A percentile compares a stretch with the other conserved stretches of the same genome.
These are phyloP conservation scores for Ascochyta viciae-villosae DNA, from an alignment of 2,329 filamentous ascomycete species.

Conservation along the genomic window DNA sequence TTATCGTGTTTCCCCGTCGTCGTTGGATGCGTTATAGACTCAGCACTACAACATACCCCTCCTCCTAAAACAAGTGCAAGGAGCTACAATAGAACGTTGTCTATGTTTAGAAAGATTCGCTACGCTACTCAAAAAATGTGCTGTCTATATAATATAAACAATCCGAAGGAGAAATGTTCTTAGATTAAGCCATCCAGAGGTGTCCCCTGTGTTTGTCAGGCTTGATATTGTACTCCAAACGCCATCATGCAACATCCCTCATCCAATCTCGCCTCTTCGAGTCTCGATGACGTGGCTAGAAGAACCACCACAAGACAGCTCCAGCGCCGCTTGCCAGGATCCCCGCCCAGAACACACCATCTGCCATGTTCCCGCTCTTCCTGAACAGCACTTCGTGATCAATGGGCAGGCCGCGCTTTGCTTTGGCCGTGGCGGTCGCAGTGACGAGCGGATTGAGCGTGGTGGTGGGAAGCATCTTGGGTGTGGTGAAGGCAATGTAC, in stretches of 20 bases:
- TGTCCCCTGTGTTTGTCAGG: neutral
- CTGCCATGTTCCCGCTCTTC: constrained; percentile 47
- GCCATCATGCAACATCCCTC: constrained; percentile 3
- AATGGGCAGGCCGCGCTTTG: constrained; percentile 48
- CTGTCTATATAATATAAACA: neutral
- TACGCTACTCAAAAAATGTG: neutral
- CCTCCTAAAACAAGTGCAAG: constrained; percentile 12
- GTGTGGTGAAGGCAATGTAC: constrained; percentile 68
- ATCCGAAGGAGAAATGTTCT: neutral
- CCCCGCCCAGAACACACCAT: constrained; percentile 60
- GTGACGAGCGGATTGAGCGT: constrained; percentile 65
- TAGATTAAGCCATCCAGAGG: neutral
- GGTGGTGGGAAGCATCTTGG: constrained; percentile 73
- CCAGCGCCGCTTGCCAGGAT: constrained; percentile 57
- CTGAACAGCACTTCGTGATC: constrained; percentile 50
- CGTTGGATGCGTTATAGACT: no score
- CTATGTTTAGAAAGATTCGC: neutral
- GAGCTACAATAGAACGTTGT: constrained; percentile 1
- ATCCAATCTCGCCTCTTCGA: neutral
- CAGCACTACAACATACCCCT: constrained; percentile 11
- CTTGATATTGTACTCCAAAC: neutral
- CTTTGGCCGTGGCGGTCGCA: constrained; percentile 46
- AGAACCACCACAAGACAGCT: constrained; percentile 57
- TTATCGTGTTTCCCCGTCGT: no score
- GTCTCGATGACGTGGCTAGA: constrained; percentile 27